phyloP scores from a whole-genome alignment of 495 filamentous ascomycete genomes.

The Cenococcum geophilum region DNA sequence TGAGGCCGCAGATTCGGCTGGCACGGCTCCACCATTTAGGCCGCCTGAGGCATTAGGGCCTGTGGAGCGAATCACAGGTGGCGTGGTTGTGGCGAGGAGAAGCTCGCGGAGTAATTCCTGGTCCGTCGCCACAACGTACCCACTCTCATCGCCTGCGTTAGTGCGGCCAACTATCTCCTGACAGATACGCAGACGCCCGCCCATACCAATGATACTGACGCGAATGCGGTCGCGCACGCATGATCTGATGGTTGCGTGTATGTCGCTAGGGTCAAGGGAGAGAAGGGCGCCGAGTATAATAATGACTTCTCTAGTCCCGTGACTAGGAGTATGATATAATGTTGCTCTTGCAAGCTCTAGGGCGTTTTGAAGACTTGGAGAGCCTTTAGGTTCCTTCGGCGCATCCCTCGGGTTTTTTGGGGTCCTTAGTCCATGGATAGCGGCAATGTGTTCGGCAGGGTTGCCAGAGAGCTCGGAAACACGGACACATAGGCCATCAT shows the following conservation, averaged over 20 bases:
- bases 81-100: slow-evolving; percentile 81
- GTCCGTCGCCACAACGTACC: slow-evolving; percentile 78
- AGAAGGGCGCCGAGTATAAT: slow-evolving; percentile 87
- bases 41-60: neutral
- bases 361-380: slow-evolving; percentile 89
- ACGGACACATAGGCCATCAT: slow-evolving; percentile 75
- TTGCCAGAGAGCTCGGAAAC: slow-evolving; percentile 90
- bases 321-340: slow-evolving; percentile 83
- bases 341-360: slow-evolving; percentile 88
- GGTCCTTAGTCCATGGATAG: slow-evolving; percentile 58
- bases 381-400: slow-evolving; percentile 74
- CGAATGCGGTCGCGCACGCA: slow-evolving; percentile 76
- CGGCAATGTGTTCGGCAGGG: slow-evolving; percentile 77
- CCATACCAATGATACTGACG: slow-evolving; percentile 80
- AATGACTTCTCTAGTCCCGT: slow-evolving; percentile 87
- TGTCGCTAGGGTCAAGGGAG: slow-evolving; percentile 88
- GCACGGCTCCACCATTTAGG: neutral
- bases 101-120: slow-evolving; percentile 85
- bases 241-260: slow-evolving; percentile 76
- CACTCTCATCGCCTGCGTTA: slow-evolving; percentile 67
- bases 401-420: slow-evolving; percentile 20
- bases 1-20: slow-evolving; percentile 58
- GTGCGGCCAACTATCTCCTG: slow-evolving; percentile 79
- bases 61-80: slow-evolving; percentile 63
- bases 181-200: slow-evolving; percentile 88